Conservation (phyloP, 75 land plant species). For the Picea glauca region DNA sequence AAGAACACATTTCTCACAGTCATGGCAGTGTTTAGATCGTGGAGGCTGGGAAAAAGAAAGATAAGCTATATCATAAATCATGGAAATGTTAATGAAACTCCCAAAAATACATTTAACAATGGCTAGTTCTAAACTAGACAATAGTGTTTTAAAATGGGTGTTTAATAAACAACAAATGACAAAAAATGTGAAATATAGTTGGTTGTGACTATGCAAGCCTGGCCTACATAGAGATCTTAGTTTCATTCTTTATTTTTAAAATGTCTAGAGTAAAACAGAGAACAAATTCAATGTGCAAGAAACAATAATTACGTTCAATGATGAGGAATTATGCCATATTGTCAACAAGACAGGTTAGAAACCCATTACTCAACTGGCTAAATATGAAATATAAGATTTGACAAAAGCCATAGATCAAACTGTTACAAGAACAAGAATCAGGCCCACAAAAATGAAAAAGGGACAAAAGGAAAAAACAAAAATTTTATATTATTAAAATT, state of each 20-base stretch:
- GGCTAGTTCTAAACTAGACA: not conserved
- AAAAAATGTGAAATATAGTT: not conserved
- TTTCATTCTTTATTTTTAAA: not conserved
- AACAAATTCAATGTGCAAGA: not conserved
- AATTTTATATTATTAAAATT: not conserved
- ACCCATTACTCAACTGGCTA: not conserved
- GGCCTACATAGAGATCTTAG: not conserved
- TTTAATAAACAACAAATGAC: not conserved
- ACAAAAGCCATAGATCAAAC: not conserved
- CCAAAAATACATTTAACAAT: not conserved
- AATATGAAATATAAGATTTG: not conserved
- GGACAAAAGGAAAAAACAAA: not conserved
- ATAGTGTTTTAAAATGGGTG: not conserved
- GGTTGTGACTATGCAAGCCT: not conserved
- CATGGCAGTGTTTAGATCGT: slow-evolving; percentile 96
- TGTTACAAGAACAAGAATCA: not conserved
- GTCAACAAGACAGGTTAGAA: not conserved
- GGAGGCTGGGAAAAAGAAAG: slow-evolving; percentile 75
- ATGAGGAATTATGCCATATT: not conserved
- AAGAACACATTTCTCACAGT: slow-evolving; percentile 97
- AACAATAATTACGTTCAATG: not conserved
- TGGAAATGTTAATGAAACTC: not conserved
- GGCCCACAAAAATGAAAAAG: too few relatives aligned
- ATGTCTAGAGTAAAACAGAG: not conserved
- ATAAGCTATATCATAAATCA: not conserved